Conservation (phyloP, 1,284 basidiomycete genomes). For the Moesziomyces sp. region DNA sequence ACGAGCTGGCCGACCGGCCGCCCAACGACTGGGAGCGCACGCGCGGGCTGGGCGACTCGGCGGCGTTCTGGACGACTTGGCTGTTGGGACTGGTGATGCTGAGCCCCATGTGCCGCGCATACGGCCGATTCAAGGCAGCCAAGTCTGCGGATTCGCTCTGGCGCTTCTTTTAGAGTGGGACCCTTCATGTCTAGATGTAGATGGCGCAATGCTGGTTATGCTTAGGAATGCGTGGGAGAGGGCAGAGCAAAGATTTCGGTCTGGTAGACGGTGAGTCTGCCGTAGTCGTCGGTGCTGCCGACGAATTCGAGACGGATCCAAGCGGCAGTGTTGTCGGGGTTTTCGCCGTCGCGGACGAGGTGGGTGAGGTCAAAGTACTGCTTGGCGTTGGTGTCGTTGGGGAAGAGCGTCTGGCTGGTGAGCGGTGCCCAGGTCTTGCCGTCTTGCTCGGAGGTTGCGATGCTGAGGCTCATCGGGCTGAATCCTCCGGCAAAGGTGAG, state of each 20-base stretch:
- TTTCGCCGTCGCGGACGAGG: not conserved
- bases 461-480: constrained; percentile 20
- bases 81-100: constrained; percentile 26
- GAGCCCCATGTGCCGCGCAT: constrained; percentile 27
- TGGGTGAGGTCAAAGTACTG: constrained; percentile 25
- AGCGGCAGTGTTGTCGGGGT: not conserved
- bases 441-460: constrained; percentile 14
- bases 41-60: constrained; percentile 14
- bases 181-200: not conserved
- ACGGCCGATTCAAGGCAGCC: constrained; percentile 32
- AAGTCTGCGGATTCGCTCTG: constrained; percentile 31
- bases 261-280: constrained; percentile 38
- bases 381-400: constrained; percentile 38
- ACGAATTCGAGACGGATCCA: constrained; percentile 33
- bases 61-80: constrained; percentile 41
- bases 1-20: constrained; percentile 30
- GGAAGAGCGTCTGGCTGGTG: constrained; percentile 4
- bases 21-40: constrained; percentile 27
- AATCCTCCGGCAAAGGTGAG: constrained; percentile 46
- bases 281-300: constrained; percentile 50
- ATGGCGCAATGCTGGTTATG: no score
- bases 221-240: not conserved
- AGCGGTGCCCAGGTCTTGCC: constrained; percentile 17
- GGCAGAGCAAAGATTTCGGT: constrained; percentile 22
- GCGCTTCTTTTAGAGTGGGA: constrained; percentile 37